A percentile compares a stretch with the other conserved stretches of the same genome.
Conservation (phyloP, 2,329 filamentous ascomycete genomes). For the Fusarium udum region DNA sequence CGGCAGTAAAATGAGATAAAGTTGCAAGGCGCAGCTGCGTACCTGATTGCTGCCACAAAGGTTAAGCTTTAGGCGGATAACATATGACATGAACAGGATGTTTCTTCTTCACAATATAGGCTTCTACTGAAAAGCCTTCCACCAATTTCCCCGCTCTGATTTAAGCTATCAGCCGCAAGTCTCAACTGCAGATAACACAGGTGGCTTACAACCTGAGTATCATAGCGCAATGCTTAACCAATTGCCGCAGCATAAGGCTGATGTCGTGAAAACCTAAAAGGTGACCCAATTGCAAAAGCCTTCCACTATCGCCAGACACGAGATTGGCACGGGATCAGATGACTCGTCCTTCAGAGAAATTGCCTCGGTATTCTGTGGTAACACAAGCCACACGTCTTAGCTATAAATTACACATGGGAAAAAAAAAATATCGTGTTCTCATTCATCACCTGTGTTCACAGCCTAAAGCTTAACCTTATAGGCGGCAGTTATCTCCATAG, state of each 20-base stretch:
- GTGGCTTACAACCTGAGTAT: neutral
- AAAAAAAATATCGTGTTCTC: too few species aligned
- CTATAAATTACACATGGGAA: neutral
- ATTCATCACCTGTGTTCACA: too few species aligned
- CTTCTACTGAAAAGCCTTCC: neutral
- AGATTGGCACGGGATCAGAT: neutral
- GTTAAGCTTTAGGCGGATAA: neutral
- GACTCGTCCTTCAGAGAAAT: too few species aligned
- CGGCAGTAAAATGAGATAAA: conserved; percentile 17
- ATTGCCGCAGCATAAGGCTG: accelerated
- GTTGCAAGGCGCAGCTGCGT: neutral
- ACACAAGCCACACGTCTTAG: neutral
- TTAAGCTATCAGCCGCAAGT: neutral
- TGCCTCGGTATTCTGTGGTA: neutral
- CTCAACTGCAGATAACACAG: neutral
- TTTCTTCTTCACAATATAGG: accelerated
- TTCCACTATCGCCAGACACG: neutral
- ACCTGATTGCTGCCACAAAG: neutral
- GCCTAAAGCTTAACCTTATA: too few species aligned
- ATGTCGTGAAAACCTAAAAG: neutral
- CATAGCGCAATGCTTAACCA: neutral
- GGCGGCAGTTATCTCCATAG: too few species aligned
- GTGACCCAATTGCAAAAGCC: neutral
- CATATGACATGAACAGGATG: neutral
- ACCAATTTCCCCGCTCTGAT: neutral